Conservation (phyloP, 768 basidiomycete species). For the Postia placenta region DNA sequence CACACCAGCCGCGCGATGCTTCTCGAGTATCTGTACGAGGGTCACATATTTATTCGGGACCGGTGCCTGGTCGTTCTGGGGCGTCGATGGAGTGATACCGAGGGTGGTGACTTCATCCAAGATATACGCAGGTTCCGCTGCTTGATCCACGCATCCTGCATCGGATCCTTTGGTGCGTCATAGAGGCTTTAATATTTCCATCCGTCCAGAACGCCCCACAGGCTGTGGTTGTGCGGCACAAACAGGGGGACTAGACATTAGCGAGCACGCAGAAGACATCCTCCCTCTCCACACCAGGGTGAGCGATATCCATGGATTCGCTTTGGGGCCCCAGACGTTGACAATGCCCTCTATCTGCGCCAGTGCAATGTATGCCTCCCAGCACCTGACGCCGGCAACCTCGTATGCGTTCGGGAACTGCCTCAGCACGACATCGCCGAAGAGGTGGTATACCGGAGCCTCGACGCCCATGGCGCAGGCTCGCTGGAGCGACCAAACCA, state of each 20-base stretch:
- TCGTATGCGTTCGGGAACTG: neutral
- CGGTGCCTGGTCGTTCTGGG: neutral
- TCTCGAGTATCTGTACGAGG: conserved; percentile 8
- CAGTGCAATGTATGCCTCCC: neutral
- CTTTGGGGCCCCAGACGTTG: neutral
- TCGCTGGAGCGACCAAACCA: conserved; percentile 6
- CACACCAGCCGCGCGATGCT: conserved; percentile 1
- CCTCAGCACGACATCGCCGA: neutral
- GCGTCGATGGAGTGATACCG: too few relatives aligned
- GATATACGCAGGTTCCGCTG: too few relatives aligned
- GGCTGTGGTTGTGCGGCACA: too few relatives aligned
- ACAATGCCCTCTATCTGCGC: neutral
- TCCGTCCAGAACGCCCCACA: too few relatives aligned
- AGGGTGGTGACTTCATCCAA: too few relatives aligned
- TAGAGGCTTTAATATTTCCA: too few relatives aligned
- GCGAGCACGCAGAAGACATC: too few relatives aligned
- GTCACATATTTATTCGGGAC: neutral
- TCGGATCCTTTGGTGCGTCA: too few relatives aligned
- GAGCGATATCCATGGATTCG: conserved; percentile 1
- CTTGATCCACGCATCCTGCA: too few relatives aligned
- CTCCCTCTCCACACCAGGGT: neutral
- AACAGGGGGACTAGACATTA: too few relatives aligned
- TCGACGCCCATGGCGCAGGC: neutral
- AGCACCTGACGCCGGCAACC: neutral
- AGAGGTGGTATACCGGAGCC: conserved; percentile 4